A percentile compares a stretch with the other conserved stretches of the same genome.
Evolutionary conservation across 208 protist genomes (phyloP).

Genomic region (Leishmania gerbilli): DNA sequence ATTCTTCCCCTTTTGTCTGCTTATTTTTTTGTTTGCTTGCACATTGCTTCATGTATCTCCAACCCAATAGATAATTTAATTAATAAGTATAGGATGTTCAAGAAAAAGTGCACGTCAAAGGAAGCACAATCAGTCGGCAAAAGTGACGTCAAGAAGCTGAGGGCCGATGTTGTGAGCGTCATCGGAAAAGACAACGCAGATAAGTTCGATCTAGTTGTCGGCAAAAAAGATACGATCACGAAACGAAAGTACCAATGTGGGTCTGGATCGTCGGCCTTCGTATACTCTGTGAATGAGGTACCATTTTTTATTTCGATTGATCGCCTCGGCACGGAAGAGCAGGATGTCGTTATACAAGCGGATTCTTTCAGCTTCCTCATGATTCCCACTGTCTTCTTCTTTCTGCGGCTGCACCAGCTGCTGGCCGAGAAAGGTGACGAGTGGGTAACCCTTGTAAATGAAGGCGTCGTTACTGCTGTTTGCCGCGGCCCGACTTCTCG

Average conservation of each 20-base stretch:
- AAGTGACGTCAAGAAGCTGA: slow-evolving; percentile 57
- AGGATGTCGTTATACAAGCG: slow-evolving; percentile 19
- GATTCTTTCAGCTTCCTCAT: slow-evolving; percentile 10
- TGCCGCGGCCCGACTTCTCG: slow-evolving; percentile 64
- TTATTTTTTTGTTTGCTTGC: neutral
- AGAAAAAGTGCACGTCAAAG: slow-evolving; percentile 63
- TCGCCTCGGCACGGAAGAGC: slow-evolving; percentile 37
- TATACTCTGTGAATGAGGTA: slow-evolving; percentile 60
- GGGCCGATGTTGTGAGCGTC: slow-evolving; percentile 27
- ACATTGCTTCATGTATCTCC: neutral
- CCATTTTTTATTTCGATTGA: slow-evolving; percentile 55
- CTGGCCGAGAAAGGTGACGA: slow-evolving; percentile 23
- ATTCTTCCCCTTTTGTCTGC: neutral
- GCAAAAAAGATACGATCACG: slow-evolving; percentile 50
- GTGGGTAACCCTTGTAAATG: slow-evolving; percentile 18
- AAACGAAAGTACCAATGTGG: slow-evolving; percentile 50
- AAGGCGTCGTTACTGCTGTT: slow-evolving; percentile 30
- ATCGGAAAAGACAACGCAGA: slow-evolving; percentile 45
- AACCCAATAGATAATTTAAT: neutral
- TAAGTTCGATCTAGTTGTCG: slow-evolving; percentile 50
- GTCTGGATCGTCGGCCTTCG: slow-evolving; percentile 32
- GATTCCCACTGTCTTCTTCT: slow-evolving; percentile 70
- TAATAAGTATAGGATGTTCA: slow-evolving; percentile 50
- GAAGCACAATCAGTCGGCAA: slow-evolving; percentile 47
- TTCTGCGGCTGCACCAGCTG: slow-evolving; percentile 43